Evolutionary conservation across 2,329 filamentous ascomycete species (phyloP), one percentile per base, ranked within the genome.

Genomic region (Arthrobotrys pseudoclavata): DNA sequence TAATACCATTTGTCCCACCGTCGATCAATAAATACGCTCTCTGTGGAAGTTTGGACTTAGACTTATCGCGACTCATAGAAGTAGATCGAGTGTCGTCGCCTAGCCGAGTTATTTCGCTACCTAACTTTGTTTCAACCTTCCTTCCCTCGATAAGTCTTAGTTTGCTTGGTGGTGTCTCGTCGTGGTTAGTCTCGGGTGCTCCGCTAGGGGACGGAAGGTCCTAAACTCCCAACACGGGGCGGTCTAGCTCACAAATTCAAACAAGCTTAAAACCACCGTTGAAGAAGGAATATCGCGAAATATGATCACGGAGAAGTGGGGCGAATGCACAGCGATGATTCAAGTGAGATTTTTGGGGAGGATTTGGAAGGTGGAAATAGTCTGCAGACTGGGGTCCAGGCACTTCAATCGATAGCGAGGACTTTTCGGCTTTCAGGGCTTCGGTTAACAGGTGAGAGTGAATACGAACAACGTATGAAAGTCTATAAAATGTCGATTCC

Each of bases 121-220:
- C 34, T 42, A 42, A 42, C 55, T 26, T 57, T 60, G 42, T 60
- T 26, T 26, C 7, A 42, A 26, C 34, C 31, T 60, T 60, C 55
- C 55, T 60, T 40, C 55, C 34, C 4, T 42, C 18, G 10, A 24
- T 26, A 42, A n/a, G 34, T 42, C 55, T 60, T 42, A 60, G 31
- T 1, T 60, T 24, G 12, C 55, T 60, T 60, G 20, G 34, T 26
- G 55, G 34, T 60, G 42, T 42, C 55, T 42, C 34, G 3, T 60
- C 34, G 3, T n/a, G 34, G 55, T 26, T 60, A 60, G 52, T 12
- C 34, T 60, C 22, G 20, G 55, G 12, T 37, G 18, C 10, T 40
- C 20, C 22, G 20, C 15, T 24, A 3, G 18, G 34, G 18, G 4
- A 1, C 10, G 55, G 55, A 60, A 60, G 55, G 31, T 42, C 2